Evolutionary conservation across 768 basidiomycete species (phyloP), one percentile per base, ranked within the genome.

Genomic region (Suillus cothurnatus): DNA sequence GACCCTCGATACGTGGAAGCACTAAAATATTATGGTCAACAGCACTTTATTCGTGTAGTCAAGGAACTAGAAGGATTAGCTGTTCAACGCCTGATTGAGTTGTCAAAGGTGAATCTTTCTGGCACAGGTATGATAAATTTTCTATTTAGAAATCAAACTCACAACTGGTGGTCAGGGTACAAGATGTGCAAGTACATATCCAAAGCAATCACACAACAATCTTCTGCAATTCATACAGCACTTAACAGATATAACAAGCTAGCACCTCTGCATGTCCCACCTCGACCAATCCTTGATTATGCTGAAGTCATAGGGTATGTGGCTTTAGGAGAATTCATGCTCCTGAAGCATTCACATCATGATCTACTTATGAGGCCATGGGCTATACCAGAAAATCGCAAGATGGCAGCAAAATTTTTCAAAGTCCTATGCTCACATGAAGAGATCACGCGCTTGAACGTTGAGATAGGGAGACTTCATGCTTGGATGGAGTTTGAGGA

Each of bases 381-480:
- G 80, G 74, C 77, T 0, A 32, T 73, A 3, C 70, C 81, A 15
- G 78, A 83, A 73, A 83, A 84, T 64, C 50, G 73, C 6, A 36
- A 67, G 65, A 55, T 53, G 41, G 70, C 72, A 0, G 75, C 72
- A 64, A 72, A 74, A 4, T 67, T 76, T 58, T 72, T 76, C 58
- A 72, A 72, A n/a, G 63, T 80, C 28, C 57, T 69, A 39, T 70
- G 70, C 14, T 77, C 79, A 0, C 43, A 66, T 4, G 76, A 80
- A 50, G 80, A 81, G 62, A 70, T 79, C 6, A 12, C 36, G 0
- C 65, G 73, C 0, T 65, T 75, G 28, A 76, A 80, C 45, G 63
- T 80, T 11, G 79, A 80, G 62, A 71, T 80, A 2, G 59, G 53
- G 1, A 71, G 76, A 19, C 38, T 65, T 15, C 47, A 39, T 12